A percentile compares a stretch with the other conserved stretches of the same genome.
Evolutionary conservation across 148 eudicot genomes (phyloP).

Genomic region (Chenopodium quinoa): DNA sequence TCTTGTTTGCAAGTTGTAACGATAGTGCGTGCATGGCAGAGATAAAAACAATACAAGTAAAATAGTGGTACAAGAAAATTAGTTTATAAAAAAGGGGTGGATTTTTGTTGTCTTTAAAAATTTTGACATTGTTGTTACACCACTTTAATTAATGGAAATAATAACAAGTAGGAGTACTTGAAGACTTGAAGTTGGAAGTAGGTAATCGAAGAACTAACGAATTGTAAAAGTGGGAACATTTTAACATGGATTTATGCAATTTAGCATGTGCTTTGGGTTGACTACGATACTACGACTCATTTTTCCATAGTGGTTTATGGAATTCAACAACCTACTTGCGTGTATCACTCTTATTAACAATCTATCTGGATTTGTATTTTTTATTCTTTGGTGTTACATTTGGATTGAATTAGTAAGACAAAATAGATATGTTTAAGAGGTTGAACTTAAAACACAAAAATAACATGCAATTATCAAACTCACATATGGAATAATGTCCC

Average conservation of each 20-base stretch:
- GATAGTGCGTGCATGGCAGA: background rate
- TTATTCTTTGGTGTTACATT: too few relatives aligned
- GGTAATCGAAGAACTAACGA: slow-evolving; percentile 3
- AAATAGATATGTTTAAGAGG: too few relatives aligned
- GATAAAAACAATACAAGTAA: too few relatives aligned
- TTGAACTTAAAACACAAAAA: too few relatives aligned
- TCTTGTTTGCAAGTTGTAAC: background rate
- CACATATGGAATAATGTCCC: too few relatives aligned
- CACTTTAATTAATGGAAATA: background rate
- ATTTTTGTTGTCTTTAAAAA: background rate
- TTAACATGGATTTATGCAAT: background rate
- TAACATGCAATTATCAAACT: too few relatives aligned
- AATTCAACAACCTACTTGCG: background rate
- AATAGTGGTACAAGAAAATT: background rate
- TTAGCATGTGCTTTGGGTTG: slow-evolving; percentile 19
- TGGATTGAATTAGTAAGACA: too few relatives aligned
- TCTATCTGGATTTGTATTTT: background rate
- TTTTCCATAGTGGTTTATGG: slow-evolving; percentile 3
- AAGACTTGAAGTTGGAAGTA: too few relatives aligned
- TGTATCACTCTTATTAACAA: background rate
- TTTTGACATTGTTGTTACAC: slow-evolving; percentile 1
- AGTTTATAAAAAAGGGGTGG: too few relatives aligned
- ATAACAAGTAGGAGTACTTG: background rate
- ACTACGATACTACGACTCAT: background rate
- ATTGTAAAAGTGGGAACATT: slow-evolving; percentile 6